Conservation (phyloP, 441 rosid species). For the Jatropha podagrica region DNA sequence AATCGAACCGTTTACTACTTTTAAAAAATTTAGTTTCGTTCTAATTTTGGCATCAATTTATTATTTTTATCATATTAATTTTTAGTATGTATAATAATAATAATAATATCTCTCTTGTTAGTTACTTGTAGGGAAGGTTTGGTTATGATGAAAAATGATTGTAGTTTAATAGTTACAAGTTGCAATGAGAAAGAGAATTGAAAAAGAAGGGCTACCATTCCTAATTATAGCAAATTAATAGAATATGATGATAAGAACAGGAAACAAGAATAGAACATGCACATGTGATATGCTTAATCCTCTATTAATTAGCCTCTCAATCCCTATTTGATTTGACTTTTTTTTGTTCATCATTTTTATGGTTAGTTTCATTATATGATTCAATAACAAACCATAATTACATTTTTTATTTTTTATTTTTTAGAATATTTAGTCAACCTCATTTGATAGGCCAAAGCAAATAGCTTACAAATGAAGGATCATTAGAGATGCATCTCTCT, state of each 20-base stretch:
- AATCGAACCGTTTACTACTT: no score
- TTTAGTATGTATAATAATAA: no score
- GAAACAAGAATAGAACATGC: neutral
- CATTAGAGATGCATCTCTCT: neutral
- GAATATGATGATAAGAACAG: neutral
- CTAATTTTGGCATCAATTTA: no score
- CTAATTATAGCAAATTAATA: neutral
- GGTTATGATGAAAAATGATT: neutral
- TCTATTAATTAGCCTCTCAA: neutral
- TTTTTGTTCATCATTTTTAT: neutral
- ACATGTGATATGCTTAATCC: slow-evolving; percentile 3
- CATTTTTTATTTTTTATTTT: neutral
- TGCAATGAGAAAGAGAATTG: neutral
- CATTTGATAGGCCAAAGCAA: neutral
- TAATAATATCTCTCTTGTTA: neutral
- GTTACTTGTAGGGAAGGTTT: slow-evolving; percentile 1
- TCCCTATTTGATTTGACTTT: neutral
- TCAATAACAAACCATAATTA: neutral
- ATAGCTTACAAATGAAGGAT: neutral
- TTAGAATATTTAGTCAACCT: neutral
- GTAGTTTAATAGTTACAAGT: neutral
- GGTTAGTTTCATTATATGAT: neutral
- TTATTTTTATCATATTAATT: no score
- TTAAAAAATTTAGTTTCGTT: no score
- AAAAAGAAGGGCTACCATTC: neutral